Evolutionary conservation across 192 early-diverging fungal species (phyloP), one percentile per base, ranked within the genome.

Genomic region (Podila horticola): DNA sequence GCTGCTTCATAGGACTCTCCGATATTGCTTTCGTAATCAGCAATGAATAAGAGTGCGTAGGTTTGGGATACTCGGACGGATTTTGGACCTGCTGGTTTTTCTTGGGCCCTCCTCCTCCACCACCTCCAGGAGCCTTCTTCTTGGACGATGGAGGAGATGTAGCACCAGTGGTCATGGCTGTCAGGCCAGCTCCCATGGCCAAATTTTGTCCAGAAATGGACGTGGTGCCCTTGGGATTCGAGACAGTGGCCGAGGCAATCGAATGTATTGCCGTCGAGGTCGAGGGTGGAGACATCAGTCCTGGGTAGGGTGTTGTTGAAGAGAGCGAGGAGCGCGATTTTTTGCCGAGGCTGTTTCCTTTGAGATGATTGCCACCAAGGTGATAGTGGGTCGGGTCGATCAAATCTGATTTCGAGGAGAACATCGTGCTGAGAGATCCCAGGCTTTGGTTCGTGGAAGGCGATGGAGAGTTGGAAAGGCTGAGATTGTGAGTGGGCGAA

Each of bases 11-110:
- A 11, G 90, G 86, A 67, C 85, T 86, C 50, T 86, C 84, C 38
- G 89, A 71, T 62, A 97, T 95, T 7, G 96, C 96, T 62, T 93
- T 90, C 0, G 93, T 90, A 55, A 97, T 95, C 33, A 97, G 72
- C n/a, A 87, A 90, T 11, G 94, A 94, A 71, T 97, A 97, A 17
- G 93, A 92, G 62, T 92, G 88, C 20, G 93, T 86, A 20, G 95
- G 95, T 69, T 96, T 96, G 48, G 76, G 70, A 24, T 72, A 72
- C 61, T 72, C 68, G 31, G 70, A 68, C 19, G 72, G 76, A 52
- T 67, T 67, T 7, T 71, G 69, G 29, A 66, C 75, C 55, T 67
- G 24, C 26, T 69, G 75, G 8, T 55, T 55, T 17, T 55, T 55
- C n/a, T n/a, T 26, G 3, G 20, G 20, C 8, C 24, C 24, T n/a